Evolutionary conservation across 176 grass and related monocot genomes (phyloP).

Genomic region (Oryza meyeriana): DNA sequence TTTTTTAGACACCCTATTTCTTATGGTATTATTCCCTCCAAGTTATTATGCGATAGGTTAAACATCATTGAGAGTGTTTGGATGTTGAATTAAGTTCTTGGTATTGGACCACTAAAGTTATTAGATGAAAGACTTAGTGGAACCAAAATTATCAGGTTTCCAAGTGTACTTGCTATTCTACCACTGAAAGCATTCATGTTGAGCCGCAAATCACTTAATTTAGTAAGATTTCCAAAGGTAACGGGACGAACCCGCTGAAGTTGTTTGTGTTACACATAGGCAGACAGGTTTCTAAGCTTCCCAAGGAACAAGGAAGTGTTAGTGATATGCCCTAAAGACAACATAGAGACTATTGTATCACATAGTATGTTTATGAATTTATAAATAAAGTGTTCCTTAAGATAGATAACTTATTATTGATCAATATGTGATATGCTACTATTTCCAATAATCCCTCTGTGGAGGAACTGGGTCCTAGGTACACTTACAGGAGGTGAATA

Average conservation of each 20-base stretch:
- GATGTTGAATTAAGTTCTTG: not conserved
- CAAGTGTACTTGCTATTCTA: not conserved
- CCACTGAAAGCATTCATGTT: not conserved
- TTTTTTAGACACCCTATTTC: not conserved
- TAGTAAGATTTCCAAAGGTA: constrained; percentile 32
- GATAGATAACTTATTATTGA: no score
- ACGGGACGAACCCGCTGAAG: not conserved
- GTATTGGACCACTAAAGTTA: not conserved
- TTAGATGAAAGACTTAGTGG: not conserved
- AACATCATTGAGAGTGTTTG: not conserved
- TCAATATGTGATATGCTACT: no score
- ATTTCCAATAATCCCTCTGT: no score
- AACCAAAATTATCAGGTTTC: not conserved
- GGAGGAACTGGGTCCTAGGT: no score
- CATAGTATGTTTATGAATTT: no score
- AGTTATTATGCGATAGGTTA: not conserved
- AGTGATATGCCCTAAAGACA: no score
- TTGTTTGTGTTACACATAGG: not conserved
- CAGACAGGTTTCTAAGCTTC: not conserved
- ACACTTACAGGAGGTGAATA: no score
- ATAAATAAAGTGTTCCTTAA: no score
- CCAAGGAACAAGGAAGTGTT: constrained; percentile 22
- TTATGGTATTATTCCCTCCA: not conserved
- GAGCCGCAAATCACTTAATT: constrained; percentile 7
- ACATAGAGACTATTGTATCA: no score